Evolutionary conservation across 192 early-diverging fungal genomes (phyloP).

Genomic region (Podila epigama): DNA sequence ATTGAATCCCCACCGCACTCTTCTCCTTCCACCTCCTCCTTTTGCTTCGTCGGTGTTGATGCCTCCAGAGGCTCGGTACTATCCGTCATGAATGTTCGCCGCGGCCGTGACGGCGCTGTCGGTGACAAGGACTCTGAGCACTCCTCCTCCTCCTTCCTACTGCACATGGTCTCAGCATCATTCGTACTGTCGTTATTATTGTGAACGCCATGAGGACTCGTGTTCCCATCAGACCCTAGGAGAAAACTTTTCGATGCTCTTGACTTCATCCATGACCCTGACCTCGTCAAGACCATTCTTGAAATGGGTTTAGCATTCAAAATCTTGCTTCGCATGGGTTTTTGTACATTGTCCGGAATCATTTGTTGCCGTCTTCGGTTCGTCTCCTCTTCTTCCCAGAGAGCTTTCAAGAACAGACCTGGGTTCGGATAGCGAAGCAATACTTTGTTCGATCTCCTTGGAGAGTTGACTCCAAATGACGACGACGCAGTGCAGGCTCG

Average conservation of each 20-base stretch:
- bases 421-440: slow-evolving; percentile 21
- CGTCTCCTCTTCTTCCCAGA: slow-evolving; percentile 42
- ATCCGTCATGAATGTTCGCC: too few species aligned
- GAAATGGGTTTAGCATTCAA: slow-evolving; percentile 28
- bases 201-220: too few species aligned
- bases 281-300: background rate
- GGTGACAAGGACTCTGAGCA: too few species aligned
- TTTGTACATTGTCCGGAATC: slow-evolving; percentile 40
- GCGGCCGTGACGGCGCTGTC: too few species aligned
- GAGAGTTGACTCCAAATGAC: background rate
- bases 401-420: slow-evolving; percentile 13
- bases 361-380: slow-evolving; percentile 21
- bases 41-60: too few species aligned
- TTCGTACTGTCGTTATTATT: too few species aligned
- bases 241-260: background rate
- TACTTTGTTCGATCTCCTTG: background rate
- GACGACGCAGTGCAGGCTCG: background rate
- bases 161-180: too few species aligned
- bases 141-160: too few species aligned
- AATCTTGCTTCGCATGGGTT: slow-evolving; percentile 28
- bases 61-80: too few species aligned
- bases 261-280: background rate
- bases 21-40: too few species aligned
- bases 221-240: background rate
- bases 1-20: too few species aligned